phyloP scores from a whole-genome alignment of 192 early-diverging fungal genomes.

The Rhizoclosmatium sp. region DNA sequence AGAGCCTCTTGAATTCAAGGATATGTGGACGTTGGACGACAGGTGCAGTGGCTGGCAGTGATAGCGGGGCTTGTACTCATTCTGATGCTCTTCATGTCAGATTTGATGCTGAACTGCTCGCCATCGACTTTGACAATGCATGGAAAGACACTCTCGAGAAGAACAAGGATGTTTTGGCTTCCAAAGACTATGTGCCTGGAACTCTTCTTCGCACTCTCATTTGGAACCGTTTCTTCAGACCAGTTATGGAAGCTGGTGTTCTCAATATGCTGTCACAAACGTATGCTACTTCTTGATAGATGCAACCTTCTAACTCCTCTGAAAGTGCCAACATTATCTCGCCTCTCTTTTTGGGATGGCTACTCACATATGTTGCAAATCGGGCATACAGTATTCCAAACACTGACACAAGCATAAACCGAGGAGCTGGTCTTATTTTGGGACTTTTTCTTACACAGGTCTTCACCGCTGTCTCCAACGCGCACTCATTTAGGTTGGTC shows the following conservation, averaged over 20 bases:
- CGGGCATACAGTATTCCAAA: constrained; percentile 3
- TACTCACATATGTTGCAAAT: constrained; percentile 42
- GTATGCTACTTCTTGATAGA: neutral
- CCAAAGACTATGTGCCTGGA: constrained; percentile 12
- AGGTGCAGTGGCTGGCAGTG: constrained; percentile 1
- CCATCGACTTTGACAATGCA: constrained; percentile 32
- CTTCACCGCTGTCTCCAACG: constrained; percentile 38
- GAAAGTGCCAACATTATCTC: constrained; percentile 27
- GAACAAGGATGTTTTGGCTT: neutral
- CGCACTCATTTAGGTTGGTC: constrained; percentile 49
- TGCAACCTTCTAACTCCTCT: neutral
- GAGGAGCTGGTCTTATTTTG: constrained; percentile 18
- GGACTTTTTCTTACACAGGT: constrained; percentile 26
- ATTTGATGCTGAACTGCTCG: constrained; percentile 43
- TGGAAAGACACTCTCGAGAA: constrained; percentile 42
- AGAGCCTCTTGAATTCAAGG: constrained; percentile 61
- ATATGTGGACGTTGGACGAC: constrained; percentile 63
- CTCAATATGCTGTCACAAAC: constrained; percentile 45
- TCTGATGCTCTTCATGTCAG: neutral
- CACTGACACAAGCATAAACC: neutral
- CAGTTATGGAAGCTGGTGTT: neutral
- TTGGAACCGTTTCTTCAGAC: constrained; percentile 1
- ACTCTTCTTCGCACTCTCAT: constrained; percentile 12
- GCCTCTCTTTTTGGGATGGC: constrained; percentile 54
- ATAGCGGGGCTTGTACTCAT: neutral